Evolutionary conservation across 192 early-diverging fungal species (phyloP), one percentile per base, ranked within the genome.

Genomic region (Cladochytrium replicatum): DNA sequence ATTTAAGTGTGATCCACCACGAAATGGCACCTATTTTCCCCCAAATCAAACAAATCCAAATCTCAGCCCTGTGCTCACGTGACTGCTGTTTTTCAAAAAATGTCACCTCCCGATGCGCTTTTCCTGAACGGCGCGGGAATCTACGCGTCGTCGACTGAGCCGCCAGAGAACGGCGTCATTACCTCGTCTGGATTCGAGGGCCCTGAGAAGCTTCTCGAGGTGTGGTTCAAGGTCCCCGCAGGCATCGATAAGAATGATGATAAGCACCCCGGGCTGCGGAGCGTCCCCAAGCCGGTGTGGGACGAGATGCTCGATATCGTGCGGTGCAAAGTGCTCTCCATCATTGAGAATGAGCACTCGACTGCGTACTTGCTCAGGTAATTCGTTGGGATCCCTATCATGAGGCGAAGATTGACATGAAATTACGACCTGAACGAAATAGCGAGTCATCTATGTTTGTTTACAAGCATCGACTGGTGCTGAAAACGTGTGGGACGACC

Each of bases 401-500:
- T 2, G 41, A 13, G 58, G 31, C 40, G n/a, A n/a, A n/a, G n/a
- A n/a, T n/a, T n/a, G n/a, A n/a, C n/a, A n/a, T 2, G 60, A 4
- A 17, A 17, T 38, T 25, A 7, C 3, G 25, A 43, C 22, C 41
- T 21, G 11, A n/a, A 61, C 40, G 21, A 13, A 29, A 17, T 48
- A 75, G 88, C 67, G 94, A 98, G 72, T 93, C 89, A 11, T 93
- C 91, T 38, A 86, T 98, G 80, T 98, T 98, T 67, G 89, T 98
- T 13, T 95, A 91, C 61, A 79, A 84, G n/a, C 84, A 95, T 74
- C 87, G 89, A 52, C 51, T 98, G 27, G 87, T 98, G 40, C 69
- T 98, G 48, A 98, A 98, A 73, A 98, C 94, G 8, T 98, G 94
- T 67, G 94, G 94, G 15, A 95, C 94, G 7, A 98, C 94, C 15